Base-by-base conservation (phyloP, 1,284 basidiomycete genomes). In the Polyporus tsugae region DNA sequence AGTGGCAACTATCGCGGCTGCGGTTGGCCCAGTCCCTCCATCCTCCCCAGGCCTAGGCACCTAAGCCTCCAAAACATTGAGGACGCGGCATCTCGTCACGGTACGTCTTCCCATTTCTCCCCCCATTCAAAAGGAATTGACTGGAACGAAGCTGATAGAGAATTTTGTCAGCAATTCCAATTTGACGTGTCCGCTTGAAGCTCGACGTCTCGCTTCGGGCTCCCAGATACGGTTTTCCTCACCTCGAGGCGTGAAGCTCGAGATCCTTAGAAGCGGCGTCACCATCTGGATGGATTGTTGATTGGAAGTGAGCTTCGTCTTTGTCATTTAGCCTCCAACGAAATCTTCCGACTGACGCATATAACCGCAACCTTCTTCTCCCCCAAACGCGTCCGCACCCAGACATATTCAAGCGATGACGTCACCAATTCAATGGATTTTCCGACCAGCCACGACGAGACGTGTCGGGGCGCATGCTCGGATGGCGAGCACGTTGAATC, bases 381-480 rank as follows among this genome's bases (percentile, higher is more conserved):
- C 19, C 19, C 11, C 35, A 35, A 36, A n/a, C n/a, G 33, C 55
- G 15, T 55, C 15, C 33, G 25, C 35, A 38, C 4, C 19, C 55
- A 35, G 55, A 6, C 35, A 19, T 62, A n/a, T 46, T 46, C 42
- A 52, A 36, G 57, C 53, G 53, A 64, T 64, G 63, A 64, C 55
- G 63, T 64, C 63, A 64, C 10, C n/a, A 1, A 58, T 58, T n/a
- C 53, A 41, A 6, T 22, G 9, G 22, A 2, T 38, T 53, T 10
- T 52, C 44, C 49, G 44, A 15, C 39, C 38, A 19, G 19, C 38
- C 11, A 25, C 29, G 61, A 19, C 44, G 29, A 62, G 44, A 38
- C 61, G 55, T 10, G 55, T 58, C 55, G 55, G 55, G 55, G 65
- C 53, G 22, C 52, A 39, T 15, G 35, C 55, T 25, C 46, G 46